Evolutionary conservation across 106 monocot species (phyloP).

Genomic region (Narthecium ossifragum): DNA sequence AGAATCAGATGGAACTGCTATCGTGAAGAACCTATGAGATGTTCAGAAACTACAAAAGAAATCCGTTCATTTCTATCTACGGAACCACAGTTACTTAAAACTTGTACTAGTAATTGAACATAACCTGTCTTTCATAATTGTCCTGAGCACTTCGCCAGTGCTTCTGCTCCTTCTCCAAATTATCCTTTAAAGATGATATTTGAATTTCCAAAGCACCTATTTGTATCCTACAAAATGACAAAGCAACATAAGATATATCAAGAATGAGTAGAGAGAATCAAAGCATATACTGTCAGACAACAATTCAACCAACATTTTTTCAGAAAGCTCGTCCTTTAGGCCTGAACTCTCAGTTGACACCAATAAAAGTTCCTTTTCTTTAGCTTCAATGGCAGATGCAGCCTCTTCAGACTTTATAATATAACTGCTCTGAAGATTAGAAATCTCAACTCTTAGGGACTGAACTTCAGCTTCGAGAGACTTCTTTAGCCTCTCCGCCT

Average conservation of each 20-base stretch:
- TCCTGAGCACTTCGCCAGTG: conserved; percentile 86
- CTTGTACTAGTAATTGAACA: too few relatives aligned
- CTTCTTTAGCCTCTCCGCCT: conserved; percentile 57
- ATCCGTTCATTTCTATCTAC: too few relatives aligned
- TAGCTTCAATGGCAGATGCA: conserved; percentile 43
- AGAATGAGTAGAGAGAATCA: not conserved
- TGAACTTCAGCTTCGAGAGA: conserved; percentile 60
- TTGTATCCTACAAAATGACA: conserved; percentile 28
- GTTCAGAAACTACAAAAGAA: too few relatives aligned
- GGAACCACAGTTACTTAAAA: too few relatives aligned
- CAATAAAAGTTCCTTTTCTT: conserved; percentile 59
- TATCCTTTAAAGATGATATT: conserved; percentile 44
- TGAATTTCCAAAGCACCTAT: conserved; percentile 43
- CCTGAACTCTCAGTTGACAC: conserved; percentile 32
- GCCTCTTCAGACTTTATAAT: conserved; percentile 64
- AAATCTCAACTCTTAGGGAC: conserved; percentile 38
- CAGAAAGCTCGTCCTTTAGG: conserved; percentile 48
- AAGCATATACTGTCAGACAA: not conserved
- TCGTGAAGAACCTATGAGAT: too few relatives aligned
- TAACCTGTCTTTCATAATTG: conserved; percentile 98
- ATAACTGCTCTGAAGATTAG: conserved; percentile 59
- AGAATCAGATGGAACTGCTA: too few relatives aligned
- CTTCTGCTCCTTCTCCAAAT: conserved; percentile 63
- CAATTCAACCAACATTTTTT: conserved; percentile 41
- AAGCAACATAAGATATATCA: not conserved